Base-by-base conservation (phyloP, 139 green algal species). In the Gonium pectorale region DNA sequence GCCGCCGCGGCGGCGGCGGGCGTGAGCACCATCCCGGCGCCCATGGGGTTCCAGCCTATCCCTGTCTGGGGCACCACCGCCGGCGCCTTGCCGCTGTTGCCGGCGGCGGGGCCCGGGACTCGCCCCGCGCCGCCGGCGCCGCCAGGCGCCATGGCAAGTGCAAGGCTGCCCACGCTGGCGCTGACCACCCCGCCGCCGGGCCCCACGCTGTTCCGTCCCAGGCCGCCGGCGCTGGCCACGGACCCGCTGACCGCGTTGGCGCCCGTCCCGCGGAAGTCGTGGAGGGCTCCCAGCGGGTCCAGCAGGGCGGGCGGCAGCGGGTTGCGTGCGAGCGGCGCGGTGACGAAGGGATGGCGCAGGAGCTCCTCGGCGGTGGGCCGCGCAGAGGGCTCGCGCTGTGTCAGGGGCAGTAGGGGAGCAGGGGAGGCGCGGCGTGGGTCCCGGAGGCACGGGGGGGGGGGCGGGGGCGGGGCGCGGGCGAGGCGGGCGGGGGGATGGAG, bases 311-410 rank as follows among this genome's bases (percentile, higher is more conserved):
- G 75, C 59, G 75, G 75, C 27, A 71, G 41, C 17, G 75, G 75
- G 29, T 35, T 71, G 40, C 52, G 52, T 4, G 59, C 31, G 19
- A 82, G 59, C 17, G 75, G 75, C 1, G 37, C 29, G 59, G 59
- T 82, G 40, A 96, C 85, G 78, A 95, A 96, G 29, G 92, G 89
- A 88, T 96, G 93, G 2, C 85, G 73, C 19, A 95, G 87, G 43
- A 96, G 90, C 29, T 81, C 79, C 22, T 90, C 68, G 33, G 91
- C 92, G 40, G 69, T 77, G 2, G 93, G 92, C 5, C 93, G 91
- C 22, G 62, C 67, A 29, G 89, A 82, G 41, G 92, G 92, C 81
- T 92, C 86, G 21, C 93, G 79, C 77, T 88, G 86, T 33, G 63
- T 2, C 11, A 1, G 27, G 31, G 13, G n/a, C n/a, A n/a, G n/a